Evolutionary conservation across 140 eudicot species (phyloP).

Genomic region (Senecio squalidus): DNA sequence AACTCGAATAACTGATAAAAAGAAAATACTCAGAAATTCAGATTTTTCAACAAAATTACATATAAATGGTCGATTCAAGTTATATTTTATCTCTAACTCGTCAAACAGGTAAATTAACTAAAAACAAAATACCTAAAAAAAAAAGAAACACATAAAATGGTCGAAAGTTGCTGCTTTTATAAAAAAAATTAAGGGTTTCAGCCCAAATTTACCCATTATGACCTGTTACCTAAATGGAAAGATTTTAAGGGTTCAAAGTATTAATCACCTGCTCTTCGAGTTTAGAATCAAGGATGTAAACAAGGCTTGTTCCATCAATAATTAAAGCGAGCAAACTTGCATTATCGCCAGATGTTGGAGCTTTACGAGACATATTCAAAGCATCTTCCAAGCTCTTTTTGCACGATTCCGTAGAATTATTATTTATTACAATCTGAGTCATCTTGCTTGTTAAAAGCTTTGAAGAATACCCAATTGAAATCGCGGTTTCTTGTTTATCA

Average conservation of each 20-base stretch:
- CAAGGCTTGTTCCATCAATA: constrained; percentile 95
- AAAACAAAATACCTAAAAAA: neutral
- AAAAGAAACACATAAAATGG: too few species aligned
- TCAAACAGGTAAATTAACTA: neutral
- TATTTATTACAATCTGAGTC: constrained; percentile 73
- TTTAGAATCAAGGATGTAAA: constrained; percentile 79
- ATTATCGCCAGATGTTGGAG: constrained; percentile 26
- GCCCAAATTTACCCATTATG: neutral
- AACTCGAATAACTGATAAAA: constrained; percentile 63
- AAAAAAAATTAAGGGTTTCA: neutral
- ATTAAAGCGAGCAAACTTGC: constrained; percentile 51
- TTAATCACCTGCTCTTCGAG: constrained; percentile 75
- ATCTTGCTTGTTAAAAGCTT: constrained; percentile 68
- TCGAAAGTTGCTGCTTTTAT: neutral
- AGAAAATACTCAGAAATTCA: constrained; percentile 4
- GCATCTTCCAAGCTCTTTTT: constrained; percentile 64
- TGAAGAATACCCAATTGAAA: constrained; percentile 92
- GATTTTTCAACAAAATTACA: neutral
- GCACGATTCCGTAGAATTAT: constrained; percentile 65
- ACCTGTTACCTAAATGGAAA: constrained; percentile 5
- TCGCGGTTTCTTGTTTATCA: constrained; percentile 98
- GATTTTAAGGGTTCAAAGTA: constrained; percentile 1
- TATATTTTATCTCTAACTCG: neutral
- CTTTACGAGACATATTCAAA: constrained; percentile 35
- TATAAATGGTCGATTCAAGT: neutral